Percentiles rank a stretch among this genome's conserved stretches.
phyloP scores from a whole-genome alignment of 176 grass and related monocot genomes.

The Rhynchospora tenuis region DNA sequence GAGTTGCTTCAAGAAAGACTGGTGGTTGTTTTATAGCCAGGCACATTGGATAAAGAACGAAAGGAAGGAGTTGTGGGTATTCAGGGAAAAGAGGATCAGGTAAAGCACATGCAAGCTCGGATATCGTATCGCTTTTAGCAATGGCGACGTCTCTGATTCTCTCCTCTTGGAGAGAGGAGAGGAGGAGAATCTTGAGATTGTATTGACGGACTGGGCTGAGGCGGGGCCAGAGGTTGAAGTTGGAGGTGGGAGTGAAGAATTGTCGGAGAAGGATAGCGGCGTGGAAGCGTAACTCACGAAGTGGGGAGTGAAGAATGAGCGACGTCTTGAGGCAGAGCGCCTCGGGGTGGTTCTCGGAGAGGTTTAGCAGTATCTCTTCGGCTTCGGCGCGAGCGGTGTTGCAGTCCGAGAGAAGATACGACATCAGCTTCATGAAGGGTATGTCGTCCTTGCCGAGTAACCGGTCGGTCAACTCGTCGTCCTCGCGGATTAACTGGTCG shows the following conservation, averaged over 20 bases:
- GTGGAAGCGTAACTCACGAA: conserved; percentile 41
- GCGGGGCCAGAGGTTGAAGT: not conserved
- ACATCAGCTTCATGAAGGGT: not conserved
- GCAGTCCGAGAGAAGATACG: not conserved
- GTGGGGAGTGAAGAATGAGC: conserved; percentile 36
- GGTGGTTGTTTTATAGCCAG: conserved; percentile 11
- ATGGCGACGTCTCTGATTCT: conserved; percentile 53
- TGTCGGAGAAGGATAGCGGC: conserved; percentile 29
- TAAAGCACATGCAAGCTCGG: conserved; percentile 48
- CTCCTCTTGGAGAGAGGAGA: conserved; percentile 53
- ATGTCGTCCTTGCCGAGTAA: not conserved
- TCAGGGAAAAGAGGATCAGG: conserved; percentile 40
- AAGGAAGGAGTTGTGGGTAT: conserved; percentile 48
- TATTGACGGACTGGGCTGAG: conserved; percentile 53
- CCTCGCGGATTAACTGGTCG: not conserved
- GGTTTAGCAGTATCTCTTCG: not conserved
- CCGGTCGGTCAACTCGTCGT: too few relatives aligned
- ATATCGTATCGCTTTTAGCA: conserved; percentile 78
- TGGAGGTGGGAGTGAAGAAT: conserved; percentile 24
- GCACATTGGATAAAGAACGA: conserved; percentile 55
- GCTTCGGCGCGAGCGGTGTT: not conserved
- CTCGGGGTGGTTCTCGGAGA: conserved; percentile 44
- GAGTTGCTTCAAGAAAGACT: conserved; percentile 62
- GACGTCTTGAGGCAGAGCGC: conserved; percentile 59
- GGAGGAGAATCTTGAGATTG: conserved; percentile 48